Base-by-base conservation (phyloP, 139 green algal species). In the Auxenochlorella pyrenoidosa region DNA sequence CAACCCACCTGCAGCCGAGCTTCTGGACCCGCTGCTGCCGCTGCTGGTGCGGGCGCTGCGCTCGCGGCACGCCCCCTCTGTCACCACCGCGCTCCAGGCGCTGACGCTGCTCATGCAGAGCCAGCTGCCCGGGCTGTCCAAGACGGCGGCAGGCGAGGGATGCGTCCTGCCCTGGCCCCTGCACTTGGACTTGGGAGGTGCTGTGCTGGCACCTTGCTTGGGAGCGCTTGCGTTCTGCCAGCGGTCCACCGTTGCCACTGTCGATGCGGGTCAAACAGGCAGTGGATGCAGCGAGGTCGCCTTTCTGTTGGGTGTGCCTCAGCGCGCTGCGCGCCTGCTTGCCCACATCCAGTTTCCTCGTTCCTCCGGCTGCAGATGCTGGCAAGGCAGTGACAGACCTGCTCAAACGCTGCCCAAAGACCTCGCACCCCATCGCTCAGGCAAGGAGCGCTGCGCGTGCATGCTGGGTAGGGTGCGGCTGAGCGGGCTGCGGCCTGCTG, bases 11-110 rank as follows among this genome's bases (percentile, higher is more conserved):
- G 21, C 80, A 85, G 59, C 94, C 22, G 86, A 65, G 36, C 86
- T 96, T 54, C 86, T 98, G 71, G 91, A 95, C 83, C 90, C 93
- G 5, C 84, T 98, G 83, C 90, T 98, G 85, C 92, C 91, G 68
- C 89, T 97, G 82, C 90, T 98, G 72, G 92, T 94, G 41, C 87
- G 90, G 2, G 87, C 87, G 12, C 87, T 97, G 59, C 34, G 40
- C 19, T 95, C 78, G 59, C 91, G 94, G 2, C 92, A 95, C 85
- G 83, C 90, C 5, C 77, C 89, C 36, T 90, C 66, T 44, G 93
- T 95, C 10, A 86, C 78, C 18, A 85, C 93, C 5, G 88, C 93
- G 30, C 90, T 98, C 68, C 89, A 91, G 28, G 86, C 66, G 1
- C 89, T 98, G 10, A 72, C 90, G 13, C 47, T 93, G 34, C 79